Conservation (phyloP, 2,329 filamentous ascomycete genomes). For the Xylaria sp. region DNA sequence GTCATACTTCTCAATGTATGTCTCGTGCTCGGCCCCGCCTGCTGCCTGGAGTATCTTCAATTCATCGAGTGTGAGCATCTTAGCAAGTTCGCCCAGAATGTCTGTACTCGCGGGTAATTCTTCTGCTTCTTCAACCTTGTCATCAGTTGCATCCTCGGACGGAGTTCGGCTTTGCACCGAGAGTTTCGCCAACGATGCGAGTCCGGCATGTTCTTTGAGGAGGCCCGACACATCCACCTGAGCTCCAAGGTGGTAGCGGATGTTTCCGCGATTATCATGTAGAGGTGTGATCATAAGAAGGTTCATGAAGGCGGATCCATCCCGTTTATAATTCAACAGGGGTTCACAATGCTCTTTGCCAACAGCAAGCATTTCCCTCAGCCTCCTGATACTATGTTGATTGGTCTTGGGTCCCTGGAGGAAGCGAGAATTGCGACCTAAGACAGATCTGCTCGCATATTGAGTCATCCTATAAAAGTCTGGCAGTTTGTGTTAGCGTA, state of each 20-base stretch:
- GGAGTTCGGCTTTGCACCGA: conserved; percentile 45
- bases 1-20: conserved; percentile 56
- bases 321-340: conserved; percentile 81
- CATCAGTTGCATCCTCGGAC: background rate
- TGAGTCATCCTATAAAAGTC: conserved; percentile 80
- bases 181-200: conserved; percentile 69
- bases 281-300: conserved; percentile 79
- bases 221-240: conserved; percentile 78
- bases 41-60: conserved; percentile 70
- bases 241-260: conserved; percentile 76
- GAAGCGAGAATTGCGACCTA: conserved; percentile 82
- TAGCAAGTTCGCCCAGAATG: conserved; percentile 71
- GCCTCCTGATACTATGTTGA: conserved; percentile 67
- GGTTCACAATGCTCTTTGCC: conserved; percentile 79
- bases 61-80: conserved; percentile 76
- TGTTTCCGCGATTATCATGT: conserved; percentile 72
- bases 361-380: conserved; percentile 69
- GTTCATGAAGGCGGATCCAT: conserved; percentile 82
- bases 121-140: conserved; percentile 15
- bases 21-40: conserved; percentile 71
- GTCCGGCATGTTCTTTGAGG: conserved; percentile 72
- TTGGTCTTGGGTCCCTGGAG: conserved; percentile 80
- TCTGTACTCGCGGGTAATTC: conserved; percentile 32
- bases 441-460: conserved; percentile 77
- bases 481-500: conserved; percentile 47